Percentiles rank a stretch among this genome's conserved stretches.
phyloP scores from a whole-genome alignment of 2,329 filamentous ascomycete species.

The Xylaria sp. region DNA sequence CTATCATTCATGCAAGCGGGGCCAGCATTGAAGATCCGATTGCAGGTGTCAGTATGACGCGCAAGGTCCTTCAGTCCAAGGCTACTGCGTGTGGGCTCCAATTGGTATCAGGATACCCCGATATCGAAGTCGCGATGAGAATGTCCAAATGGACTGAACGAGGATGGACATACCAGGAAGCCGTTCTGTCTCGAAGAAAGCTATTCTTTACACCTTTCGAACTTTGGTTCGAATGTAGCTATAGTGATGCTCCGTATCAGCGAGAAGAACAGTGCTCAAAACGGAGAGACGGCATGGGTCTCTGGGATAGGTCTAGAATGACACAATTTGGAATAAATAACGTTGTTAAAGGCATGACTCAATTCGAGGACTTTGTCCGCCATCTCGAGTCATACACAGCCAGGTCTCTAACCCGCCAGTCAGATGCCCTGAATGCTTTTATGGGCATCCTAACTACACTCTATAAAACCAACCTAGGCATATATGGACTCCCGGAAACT shows the following conservation, averaged over 20 bases:
- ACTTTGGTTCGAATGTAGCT: conserved; percentile 19
- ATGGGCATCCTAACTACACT: conserved; percentile 8
- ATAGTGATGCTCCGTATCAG: not conserved
- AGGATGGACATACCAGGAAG: conserved; percentile 17
- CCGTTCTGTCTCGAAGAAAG: conserved; percentile 15
- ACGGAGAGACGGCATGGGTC: not conserved
- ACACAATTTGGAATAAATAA: not conserved
- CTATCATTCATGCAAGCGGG: conserved; percentile 13
- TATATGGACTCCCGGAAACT: conserved; percentile 12
- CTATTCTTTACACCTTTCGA: conserved; percentile 19
- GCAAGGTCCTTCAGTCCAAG: conserved; percentile 2
- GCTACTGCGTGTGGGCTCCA: conserved; percentile 9
- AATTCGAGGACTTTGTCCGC: conserved; percentile 11
- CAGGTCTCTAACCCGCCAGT: conserved; percentile 4
- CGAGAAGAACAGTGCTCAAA: conserved; percentile 10
- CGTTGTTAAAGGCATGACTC: not conserved
- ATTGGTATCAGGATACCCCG: conserved; percentile 10
- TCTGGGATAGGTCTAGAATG: no score
- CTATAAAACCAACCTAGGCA: not conserved
- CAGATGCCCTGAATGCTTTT: conserved; percentile 11
- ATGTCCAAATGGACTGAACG: conserved; percentile 15
- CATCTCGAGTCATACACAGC: conserved; percentile 14
- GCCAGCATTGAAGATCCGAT: not conserved
- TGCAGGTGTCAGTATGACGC: conserved; percentile 4
- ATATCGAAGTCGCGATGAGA: not conserved